Evolutionary conservation across 208 protist genomes (phyloP).

Genomic region (Herpetomonas muscarum): DNA sequence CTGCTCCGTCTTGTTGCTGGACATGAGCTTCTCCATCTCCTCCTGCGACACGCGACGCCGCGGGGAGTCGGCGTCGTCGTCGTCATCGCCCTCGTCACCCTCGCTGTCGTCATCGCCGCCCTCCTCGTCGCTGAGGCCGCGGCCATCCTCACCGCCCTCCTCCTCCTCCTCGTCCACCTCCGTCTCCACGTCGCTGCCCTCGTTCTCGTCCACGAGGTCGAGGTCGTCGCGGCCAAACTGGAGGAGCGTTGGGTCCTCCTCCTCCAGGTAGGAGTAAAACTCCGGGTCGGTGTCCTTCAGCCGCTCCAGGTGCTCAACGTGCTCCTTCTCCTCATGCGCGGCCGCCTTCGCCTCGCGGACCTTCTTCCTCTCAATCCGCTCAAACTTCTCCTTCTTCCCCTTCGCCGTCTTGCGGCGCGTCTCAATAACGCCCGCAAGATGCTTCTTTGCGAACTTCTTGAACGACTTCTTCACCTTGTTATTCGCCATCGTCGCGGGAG

Average conservation of each 20-base stretch:
- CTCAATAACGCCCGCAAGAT: constrained; percentile 85
- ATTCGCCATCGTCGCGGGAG: constrained; percentile 32
- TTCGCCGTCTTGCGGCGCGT: constrained; percentile 84
- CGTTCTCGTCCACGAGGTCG: constrained; percentile 65
- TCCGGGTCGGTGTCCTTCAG: constrained; percentile 88
- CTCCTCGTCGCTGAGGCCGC: constrained; percentile 16
- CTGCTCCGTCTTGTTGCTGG: constrained; percentile 33
- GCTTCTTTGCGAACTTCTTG: constrained; percentile 91
- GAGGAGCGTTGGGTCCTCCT: constrained; percentile 83
- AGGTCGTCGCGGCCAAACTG: constrained; percentile 84
- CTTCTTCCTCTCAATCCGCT: constrained; percentile 78
- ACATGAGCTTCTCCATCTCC: constrained; percentile 48
- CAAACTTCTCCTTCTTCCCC: constrained; percentile 85
- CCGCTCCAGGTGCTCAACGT: constrained; percentile 82
- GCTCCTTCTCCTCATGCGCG: constrained; percentile 78
- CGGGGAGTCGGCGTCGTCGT: neutral
- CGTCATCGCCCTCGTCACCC: constrained; percentile 18
- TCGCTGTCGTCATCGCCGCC: constrained; percentile 25
- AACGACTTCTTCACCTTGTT: constrained; percentile 90
- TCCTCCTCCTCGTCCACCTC: constrained; percentile 69
- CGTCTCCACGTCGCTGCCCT: constrained; percentile 72
- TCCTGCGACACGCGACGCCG: constrained; percentile 43
- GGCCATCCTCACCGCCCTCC: constrained; percentile 16
- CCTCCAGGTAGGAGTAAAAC: constrained; percentile 89
- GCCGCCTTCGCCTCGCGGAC: constrained; percentile 57